A percentile compares a stretch with the other conserved stretches of the same genome.
These are phyloP conservation scores for Amanita subjunquillea DNA, from an alignment of 768 basidiomycete species.

Conservation along the genomic window DNA sequence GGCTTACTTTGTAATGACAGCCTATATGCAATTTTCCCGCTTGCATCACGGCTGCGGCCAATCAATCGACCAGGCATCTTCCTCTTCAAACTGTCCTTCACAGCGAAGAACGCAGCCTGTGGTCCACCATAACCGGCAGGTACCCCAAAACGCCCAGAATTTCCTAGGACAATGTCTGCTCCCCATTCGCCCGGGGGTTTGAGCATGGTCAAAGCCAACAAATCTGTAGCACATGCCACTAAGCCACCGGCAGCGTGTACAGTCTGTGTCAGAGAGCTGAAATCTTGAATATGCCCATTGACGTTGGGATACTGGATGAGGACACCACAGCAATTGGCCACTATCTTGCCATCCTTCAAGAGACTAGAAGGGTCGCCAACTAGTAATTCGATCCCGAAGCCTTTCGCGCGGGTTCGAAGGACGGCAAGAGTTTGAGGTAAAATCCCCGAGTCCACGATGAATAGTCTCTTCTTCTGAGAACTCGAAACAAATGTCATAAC, in stretches of 20 bases:
- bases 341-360: constrained; percentile 41
- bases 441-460: constrained; percentile 78
- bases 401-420: constrained; percentile 82
- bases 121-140: constrained; percentile 97
- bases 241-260: constrained; percentile 73
- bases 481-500: constrained; percentile 76
- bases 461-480: constrained; percentile 66
- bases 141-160: constrained; percentile 94
- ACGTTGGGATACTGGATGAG: constrained; percentile 94
- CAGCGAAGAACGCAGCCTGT: constrained; percentile 96
- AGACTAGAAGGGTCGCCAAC: constrained; percentile 49
- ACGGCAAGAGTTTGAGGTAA: constrained; percentile 87
- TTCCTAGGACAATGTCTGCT: constrained; percentile 91
- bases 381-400: constrained; percentile 81
- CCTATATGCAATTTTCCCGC: constrained; percentile 84
- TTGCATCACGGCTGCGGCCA: constrained; percentile 77
- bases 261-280: constrained; percentile 46
- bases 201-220: constrained; percentile 85
- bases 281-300: constrained; percentile 75
- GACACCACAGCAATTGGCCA: constrained; percentile 69
- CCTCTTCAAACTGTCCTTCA: constrained; percentile 83
- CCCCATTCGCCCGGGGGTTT: constrained; percentile 99
- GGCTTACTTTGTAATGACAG: constrained; percentile 85
- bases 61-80: constrained; percentile 99
- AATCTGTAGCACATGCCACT: constrained; percentile 82